These are phyloP conservation scores for Neurospora sp. DNA, from an alignment of 495 filamentous ascomycete genomes.

Conservation along the genomic window DNA sequence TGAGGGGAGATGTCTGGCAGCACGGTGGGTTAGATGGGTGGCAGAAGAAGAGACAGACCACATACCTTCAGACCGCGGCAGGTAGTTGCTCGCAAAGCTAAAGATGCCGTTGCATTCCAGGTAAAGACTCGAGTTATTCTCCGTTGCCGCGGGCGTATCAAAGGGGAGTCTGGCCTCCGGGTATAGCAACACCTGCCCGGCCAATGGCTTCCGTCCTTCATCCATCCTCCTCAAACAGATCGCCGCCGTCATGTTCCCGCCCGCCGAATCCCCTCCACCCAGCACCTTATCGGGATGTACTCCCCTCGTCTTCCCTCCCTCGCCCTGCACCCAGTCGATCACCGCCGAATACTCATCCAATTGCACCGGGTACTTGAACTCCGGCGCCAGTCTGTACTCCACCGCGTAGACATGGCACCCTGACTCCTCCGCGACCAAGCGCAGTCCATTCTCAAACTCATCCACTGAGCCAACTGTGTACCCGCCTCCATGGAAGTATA, in stretches of 20 bases:
- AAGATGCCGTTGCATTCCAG: slow-evolving; percentile 31
- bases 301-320: slow-evolving; percentile 10
- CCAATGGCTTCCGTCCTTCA: slow-evolving; percentile 11
- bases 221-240: slow-evolving; percentile 19
- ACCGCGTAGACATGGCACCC: slow-evolving; percentile 19
- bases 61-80: slow-evolving; percentile 15
- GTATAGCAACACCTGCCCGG: slow-evolving; percentile 26
- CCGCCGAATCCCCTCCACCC: slow-evolving; percentile 26
- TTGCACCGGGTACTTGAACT: slow-evolving; percentile 27
- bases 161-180: slow-evolving; percentile 28
- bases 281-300: slow-evolving; percentile 17
- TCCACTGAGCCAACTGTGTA: slow-evolving; percentile 28
- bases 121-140: slow-evolving; percentile 26
- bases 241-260: slow-evolving; percentile 29
- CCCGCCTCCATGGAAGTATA: slow-evolving; percentile 34
- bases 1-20: slow-evolving; percentile 3
- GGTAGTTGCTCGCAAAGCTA: slow-evolving; percentile 26
- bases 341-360: slow-evolving; percentile 25
- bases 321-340: slow-evolving; percentile 17
- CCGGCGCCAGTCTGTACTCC: slow-evolving; percentile 29
- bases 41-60: not conserved
- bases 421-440: slow-evolving; percentile 19
- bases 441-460: slow-evolving; percentile 28
- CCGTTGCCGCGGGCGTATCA: slow-evolving; percentile 22
- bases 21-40: not conserved